Conservation (phyloP, 139 green algal genomes). For the Tetraselmis striata region DNA sequence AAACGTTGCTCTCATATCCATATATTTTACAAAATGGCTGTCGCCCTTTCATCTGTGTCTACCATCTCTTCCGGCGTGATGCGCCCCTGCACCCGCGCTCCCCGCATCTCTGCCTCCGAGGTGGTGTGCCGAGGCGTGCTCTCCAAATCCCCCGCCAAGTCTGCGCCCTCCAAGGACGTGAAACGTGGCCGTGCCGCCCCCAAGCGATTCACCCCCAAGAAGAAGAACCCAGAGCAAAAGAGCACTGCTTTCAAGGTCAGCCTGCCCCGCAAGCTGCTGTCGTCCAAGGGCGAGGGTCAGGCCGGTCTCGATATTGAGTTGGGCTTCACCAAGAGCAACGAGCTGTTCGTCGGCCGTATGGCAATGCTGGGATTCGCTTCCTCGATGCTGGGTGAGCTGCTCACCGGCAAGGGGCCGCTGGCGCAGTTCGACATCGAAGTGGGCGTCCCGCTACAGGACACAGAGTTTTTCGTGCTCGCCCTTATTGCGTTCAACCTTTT, state of each 20-base stretch:
- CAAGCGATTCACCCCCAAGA: background rate
- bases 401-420: slow-evolving; percentile 64
- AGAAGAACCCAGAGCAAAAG: background rate
- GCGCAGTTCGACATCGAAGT: slow-evolving; percentile 53
- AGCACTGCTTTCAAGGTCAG: background rate
- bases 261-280: background rate
- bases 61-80: too few relatives aligned
- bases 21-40: too few relatives aligned
- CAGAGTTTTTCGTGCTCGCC: slow-evolving; percentile 49
- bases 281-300: background rate
- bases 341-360: slow-evolving; percentile 70
- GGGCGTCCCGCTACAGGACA: slow-evolving; percentile 14
- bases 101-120: background rate
- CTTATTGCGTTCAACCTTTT: slow-evolving; percentile 61
- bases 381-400: slow-evolving; percentile 45
- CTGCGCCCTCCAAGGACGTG: background rate
- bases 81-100: too few relatives aligned
- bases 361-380: slow-evolving; percentile 69
- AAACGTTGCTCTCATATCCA: too few relatives aligned
- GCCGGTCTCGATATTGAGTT: slow-evolving; percentile 5
- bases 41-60: too few relatives aligned
- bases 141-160: background rate
- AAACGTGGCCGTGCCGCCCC: background rate
- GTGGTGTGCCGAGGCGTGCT: background rate
- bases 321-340: slow-evolving; percentile 68